phyloP scores from a whole-genome alignment of 2,329 filamentous ascomycete genomes.

The Ceratocystis variospora region DNA sequence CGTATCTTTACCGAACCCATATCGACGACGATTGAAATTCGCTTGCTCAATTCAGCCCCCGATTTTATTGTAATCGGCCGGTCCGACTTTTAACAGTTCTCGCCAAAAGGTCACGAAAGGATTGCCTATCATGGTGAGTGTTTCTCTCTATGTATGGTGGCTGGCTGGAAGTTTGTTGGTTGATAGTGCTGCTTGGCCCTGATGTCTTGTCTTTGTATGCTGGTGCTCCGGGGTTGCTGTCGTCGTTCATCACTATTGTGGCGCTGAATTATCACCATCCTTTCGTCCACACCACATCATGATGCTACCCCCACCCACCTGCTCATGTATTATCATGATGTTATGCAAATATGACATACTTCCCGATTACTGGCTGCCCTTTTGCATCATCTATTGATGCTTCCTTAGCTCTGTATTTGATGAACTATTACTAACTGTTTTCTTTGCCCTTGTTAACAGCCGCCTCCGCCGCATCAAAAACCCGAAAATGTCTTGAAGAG shows the following conservation, averaged over 20 bases:
- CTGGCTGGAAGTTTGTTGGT: background rate
- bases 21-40: slow-evolving; percentile 9
- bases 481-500: slow-evolving; percentile 99
- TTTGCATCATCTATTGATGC: too few relatives aligned
- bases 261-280: background rate
- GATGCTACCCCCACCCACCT: background rate
- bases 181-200: background rate
- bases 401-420: background rate
- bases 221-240: background rate
- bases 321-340: too few relatives aligned
- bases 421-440: slow-evolving; percentile 3
- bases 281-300: background rate
- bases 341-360: too few relatives aligned
- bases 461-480: slow-evolving; percentile 92
- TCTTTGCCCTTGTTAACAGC: slow-evolving; percentile 36
- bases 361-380: too few relatives aligned
- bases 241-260: background rate
- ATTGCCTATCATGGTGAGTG: slow-evolving; percentile 26
- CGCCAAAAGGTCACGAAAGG: slow-evolving; percentile 16
- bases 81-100: slow-evolving; percentile 12
- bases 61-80: slow-evolving; percentile 9
- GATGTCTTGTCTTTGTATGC: background rate
- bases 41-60: background rate
- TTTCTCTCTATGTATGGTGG: slow-evolving; percentile 2
- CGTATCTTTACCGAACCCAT: slow-evolving; percentile 2